A percentile compares a stretch with the other conserved stretches of the same genome.
phyloP scores from a whole-genome alignment of 73 alveolate genomes.

The Tetrahymena thermophila region DNA sequence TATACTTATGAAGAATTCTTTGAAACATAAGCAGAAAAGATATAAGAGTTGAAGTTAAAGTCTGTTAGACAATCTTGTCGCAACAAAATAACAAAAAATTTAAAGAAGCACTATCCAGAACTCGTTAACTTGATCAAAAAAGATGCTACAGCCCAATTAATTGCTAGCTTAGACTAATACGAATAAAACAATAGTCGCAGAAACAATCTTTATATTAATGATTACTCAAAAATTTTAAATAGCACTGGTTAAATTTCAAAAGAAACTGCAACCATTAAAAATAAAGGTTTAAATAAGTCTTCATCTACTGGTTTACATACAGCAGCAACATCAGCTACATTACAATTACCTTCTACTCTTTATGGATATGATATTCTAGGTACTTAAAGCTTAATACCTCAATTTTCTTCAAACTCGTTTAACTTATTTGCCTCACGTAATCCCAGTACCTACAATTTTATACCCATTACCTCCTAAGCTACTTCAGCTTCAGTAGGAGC shows the following conservation, averaged over 20 bases:
- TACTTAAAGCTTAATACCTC: not conserved
- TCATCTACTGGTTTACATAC: not conserved
- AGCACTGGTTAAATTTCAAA: not conserved
- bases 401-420: not conserved
- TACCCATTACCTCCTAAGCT: not conserved
- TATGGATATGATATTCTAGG: not conserved
- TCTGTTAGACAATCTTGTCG: not conserved
- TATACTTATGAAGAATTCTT: not conserved
- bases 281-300: not conserved
- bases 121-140: not conserved
- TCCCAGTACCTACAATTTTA: not conserved
- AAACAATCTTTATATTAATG: not conserved
- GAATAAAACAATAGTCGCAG: not conserved
- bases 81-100: not conserved
- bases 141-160: not conserved
- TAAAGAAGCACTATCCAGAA: not conserved
- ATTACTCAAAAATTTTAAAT: not conserved
- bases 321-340: not conserved
- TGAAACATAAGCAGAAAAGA: not conserved
- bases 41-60: not conserved
- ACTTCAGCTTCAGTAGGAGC: not conserved
- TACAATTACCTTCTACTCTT: not conserved
- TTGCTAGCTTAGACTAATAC: not conserved
- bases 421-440: not conserved
- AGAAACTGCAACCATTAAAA: not conserved